phyloP scores from a whole-genome alignment of 305 asterid genomes.

The Coffea humblotiana region DNA sequence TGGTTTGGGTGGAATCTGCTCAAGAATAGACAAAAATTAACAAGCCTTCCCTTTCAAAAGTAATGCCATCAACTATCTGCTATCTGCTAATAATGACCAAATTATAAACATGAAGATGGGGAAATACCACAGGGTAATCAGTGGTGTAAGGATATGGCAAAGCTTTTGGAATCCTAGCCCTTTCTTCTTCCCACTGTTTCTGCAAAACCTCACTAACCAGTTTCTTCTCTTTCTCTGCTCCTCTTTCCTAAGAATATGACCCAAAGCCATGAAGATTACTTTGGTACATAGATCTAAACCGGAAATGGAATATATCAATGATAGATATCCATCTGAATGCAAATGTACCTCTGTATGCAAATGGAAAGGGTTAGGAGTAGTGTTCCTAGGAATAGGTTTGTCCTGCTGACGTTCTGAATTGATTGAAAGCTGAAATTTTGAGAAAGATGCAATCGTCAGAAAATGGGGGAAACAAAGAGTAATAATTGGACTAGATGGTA shows the following conservation, averaged over 20 bases:
- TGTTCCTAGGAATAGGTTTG: constrained; percentile 62
- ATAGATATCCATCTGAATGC: not conserved
- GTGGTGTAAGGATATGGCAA: constrained; percentile 94
- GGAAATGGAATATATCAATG: not conserved
- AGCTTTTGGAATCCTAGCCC: constrained; percentile 75
- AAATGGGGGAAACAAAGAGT: not conserved
- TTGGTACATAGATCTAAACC: not conserved
- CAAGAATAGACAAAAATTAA: not conserved
- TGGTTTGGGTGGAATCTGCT: constrained; percentile 85
- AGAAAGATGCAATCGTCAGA: not conserved
- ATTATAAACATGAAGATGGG: not conserved
- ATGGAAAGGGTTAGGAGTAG: constrained; percentile 79
- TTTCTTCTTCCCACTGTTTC: constrained; percentile 79
- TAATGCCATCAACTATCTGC: not conserved
- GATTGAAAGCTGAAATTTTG: constrained; percentile 61
- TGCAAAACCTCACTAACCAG: constrained; percentile 54
- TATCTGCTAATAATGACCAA: not conserved
- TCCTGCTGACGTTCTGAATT: constrained; percentile 60
- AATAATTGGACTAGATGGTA: not conserved
- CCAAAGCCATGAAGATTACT: not conserved
- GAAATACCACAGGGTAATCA: constrained; percentile 83
- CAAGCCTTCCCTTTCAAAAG: not conserved
- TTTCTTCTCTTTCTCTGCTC: constrained; percentile 75
- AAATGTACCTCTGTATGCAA: constrained; percentile 77
- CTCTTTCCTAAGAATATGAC: constrained; percentile 59